Evolutionary conservation across 257 asterid genomes (phyloP).

Genomic region (Nicotiana otophora): DNA sequence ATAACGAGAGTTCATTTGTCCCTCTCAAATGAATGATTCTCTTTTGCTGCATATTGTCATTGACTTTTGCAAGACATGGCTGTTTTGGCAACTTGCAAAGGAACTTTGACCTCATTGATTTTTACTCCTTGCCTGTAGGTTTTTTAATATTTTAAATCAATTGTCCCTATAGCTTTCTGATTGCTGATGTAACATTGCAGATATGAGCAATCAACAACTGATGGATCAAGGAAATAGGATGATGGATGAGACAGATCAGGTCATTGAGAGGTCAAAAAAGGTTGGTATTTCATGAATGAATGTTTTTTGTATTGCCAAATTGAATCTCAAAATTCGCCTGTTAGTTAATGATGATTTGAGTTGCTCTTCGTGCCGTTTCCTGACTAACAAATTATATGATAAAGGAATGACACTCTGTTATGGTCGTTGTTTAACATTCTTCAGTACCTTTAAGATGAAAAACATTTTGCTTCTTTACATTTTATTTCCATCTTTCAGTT

Average conservation of each 20-base stretch:
- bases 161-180: conserved; percentile 21
- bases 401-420: neutral
- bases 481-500: conserved; percentile 1
- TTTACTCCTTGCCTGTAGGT: neutral
- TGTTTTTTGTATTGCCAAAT: neutral
- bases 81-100: neutral
- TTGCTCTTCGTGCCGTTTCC: neutral
- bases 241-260: conserved; percentile 97
- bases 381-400: neutral
- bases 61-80: neutral
- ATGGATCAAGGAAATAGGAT: conserved; percentile 71
- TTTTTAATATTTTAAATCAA: neutral
- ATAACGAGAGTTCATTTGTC: neutral
- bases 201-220: conserved; percentile 87
- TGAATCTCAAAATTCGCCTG: neutral
- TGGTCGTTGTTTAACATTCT: neutral
- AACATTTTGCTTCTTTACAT: neutral
- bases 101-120: neutral
- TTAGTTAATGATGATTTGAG: neutral
- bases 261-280: conserved; percentile 84
- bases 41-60: neutral
- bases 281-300: conserved; percentile 24
- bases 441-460: neutral
- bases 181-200: conserved; percentile 38
- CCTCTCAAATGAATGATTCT: neutral